Percentiles rank a stretch among this genome's conserved stretches.
Conservation (phyloP, 495 filamentous ascomycete genomes). For the Pyrenopolyporus hunteri region DNA sequence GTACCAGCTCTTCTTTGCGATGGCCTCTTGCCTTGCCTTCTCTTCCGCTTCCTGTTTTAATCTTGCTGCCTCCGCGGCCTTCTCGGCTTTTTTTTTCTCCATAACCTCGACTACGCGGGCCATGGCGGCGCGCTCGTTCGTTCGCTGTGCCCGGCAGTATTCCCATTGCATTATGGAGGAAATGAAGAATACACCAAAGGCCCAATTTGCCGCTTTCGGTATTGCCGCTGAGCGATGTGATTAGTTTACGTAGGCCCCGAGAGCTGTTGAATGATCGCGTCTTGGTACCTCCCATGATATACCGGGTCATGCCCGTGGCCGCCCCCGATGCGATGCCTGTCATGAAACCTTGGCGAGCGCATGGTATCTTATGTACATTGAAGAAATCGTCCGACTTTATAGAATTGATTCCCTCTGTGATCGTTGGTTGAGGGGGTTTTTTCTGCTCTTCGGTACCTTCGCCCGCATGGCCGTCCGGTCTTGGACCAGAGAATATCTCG, state of each 20-base stretch:
- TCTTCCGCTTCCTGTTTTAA: slow-evolving; percentile 50
- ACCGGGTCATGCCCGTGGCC: slow-evolving; percentile 71
- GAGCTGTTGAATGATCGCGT: not conserved
- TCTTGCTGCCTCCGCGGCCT: slow-evolving; percentile 56
- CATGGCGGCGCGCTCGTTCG: slow-evolving; percentile 77
- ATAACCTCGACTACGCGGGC: slow-evolving; percentile 80
- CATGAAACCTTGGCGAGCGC: slow-evolving; percentile 80
- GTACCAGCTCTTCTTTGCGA: slow-evolving; percentile 50
- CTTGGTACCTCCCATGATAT: slow-evolving; percentile 73
- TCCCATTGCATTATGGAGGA: slow-evolving; percentile 73
- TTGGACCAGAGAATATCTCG: slow-evolving; percentile 51
- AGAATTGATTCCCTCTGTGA: slow-evolving; percentile 69
- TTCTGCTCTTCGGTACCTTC: slow-evolving; percentile 36
- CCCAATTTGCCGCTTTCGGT: slow-evolving; percentile 77
- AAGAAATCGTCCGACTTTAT: slow-evolving; percentile 73
- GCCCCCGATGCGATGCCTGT: slow-evolving; percentile 81
- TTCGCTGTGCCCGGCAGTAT: slow-evolving; percentile 75
- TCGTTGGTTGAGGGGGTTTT: slow-evolving; percentile 55
- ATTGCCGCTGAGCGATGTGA: slow-evolving; percentile 44
- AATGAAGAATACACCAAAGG: slow-evolving; percentile 73
- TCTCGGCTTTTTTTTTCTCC: slow-evolving; percentile 71
- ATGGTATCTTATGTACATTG: slow-evolving; percentile 78
- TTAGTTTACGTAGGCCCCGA: slow-evolving; percentile 15
- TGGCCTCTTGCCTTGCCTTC: slow-evolving; percentile 57
- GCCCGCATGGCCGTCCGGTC: slow-evolving; percentile 36